A percentile compares a stretch with the other conserved stretches of the same genome.
Evolutionary conservation across 768 basidiomycete species (phyloP).

Genomic region (Gloeophyllum trabeum): DNA sequence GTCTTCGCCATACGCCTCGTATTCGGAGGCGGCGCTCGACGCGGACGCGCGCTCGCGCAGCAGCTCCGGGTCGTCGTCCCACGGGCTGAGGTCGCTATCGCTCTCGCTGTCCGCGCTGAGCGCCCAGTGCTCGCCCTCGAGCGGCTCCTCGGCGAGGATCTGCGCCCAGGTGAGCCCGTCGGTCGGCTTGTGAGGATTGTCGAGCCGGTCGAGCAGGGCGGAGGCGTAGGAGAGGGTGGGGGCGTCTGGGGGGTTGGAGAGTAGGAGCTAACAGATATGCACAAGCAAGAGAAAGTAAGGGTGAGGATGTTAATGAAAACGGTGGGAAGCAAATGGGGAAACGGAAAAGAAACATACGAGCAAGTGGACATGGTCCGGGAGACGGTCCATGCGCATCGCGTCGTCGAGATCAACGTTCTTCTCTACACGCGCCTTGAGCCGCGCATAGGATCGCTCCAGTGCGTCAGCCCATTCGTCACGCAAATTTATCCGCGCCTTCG

Average conservation of each 20-base stretch:
- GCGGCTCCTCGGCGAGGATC: conserved; percentile 76
- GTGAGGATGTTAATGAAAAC: not conserved
- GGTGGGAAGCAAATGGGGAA: not conserved
- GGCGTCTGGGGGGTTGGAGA: conserved; percentile 41
- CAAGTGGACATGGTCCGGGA: conserved; percentile 67
- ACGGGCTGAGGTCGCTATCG: not conserved
- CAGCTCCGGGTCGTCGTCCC: not conserved
- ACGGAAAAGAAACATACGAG: conserved; percentile 32
- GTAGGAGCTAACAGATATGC: conserved; percentile 29
- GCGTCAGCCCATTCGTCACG: conserved; percentile 51
- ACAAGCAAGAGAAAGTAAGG: not conserved
- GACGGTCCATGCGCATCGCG: conserved; percentile 37
- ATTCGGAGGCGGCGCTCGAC: conserved; percentile 6
- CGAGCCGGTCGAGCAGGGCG: conserved; percentile 32
- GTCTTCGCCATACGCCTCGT: not conserved
- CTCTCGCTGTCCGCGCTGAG: conserved; percentile 37
- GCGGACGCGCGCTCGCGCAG: no score
- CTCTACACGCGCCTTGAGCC: conserved; percentile 37
- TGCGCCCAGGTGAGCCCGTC: conserved; percentile 57
- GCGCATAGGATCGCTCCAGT: conserved; percentile 37
- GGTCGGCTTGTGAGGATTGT: conserved; percentile 27
- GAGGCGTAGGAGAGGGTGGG: conserved; percentile 44
- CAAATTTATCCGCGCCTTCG: conserved; percentile 64
- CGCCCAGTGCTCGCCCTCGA: conserved; percentile 82
- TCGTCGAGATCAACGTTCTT: conserved; percentile 51